Conservation (phyloP, 225 moss, liverwort and hornwort species). For the Bryoerythrophyllum caledonicum region DNA sequence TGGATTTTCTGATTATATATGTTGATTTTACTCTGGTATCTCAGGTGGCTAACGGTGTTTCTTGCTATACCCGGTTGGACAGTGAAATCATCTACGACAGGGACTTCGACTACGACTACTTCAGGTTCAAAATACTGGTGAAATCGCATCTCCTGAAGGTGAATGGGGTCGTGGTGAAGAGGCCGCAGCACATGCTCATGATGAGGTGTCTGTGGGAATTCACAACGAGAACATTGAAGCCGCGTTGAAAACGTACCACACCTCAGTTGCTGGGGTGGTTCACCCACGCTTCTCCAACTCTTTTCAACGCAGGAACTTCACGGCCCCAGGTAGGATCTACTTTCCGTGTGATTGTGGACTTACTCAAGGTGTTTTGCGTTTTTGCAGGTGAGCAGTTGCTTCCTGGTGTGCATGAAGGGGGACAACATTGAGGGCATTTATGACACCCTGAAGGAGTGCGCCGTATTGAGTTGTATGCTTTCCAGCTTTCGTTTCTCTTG, state of each 20-base stretch:
- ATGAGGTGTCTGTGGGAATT: conserved; percentile 86
- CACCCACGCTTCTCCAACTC: conserved; percentile 86
- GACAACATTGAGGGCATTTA: conserved; percentile 97
- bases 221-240: conserved; percentile 65
- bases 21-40: no score
- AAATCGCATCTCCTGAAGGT: conserved; percentile 81
- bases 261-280: conserved; percentile 95
- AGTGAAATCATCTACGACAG: conserved; percentile 94
- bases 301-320: conserved; percentile 87
- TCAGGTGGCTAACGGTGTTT: background rate
- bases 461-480: conserved; percentile 33
- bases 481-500: no score
- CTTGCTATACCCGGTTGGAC: conserved; percentile 38
- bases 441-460: conserved; percentile 89
- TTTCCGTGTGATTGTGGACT: background rate
- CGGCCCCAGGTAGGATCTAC: conserved; percentile 65
- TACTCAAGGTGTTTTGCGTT: background rate
- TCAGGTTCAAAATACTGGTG: conserved; percentile 89
- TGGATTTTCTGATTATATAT: background rate
- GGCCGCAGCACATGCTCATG: conserved; percentile 98
- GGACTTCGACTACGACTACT: conserved; percentile 93
- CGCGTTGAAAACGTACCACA: conserved; percentile 78
- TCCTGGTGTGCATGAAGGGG: conserved; percentile 87
- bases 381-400: conserved; percentile 89
- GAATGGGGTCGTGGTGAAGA: conserved; percentile 75